Percentiles rank a stretch among this genome's conserved stretches.
These are phyloP conservation scores for Botrytis hyacinthi DNA, from an alignment of 2,329 filamentous ascomycete genomes.

Conservation along the genomic window DNA sequence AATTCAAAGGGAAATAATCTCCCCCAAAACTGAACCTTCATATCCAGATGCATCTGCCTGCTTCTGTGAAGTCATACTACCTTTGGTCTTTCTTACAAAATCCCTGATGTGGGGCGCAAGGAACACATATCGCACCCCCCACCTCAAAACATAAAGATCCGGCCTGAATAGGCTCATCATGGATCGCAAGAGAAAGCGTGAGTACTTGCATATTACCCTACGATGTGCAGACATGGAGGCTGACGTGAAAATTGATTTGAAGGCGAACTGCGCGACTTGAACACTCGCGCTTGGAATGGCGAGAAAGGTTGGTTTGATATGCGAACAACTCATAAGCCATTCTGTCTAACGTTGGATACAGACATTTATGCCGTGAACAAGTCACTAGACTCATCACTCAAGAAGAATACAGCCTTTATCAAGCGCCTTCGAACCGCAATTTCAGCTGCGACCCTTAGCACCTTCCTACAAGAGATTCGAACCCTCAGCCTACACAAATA, in stretches of 20 bases:
- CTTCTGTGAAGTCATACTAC: slow-evolving; percentile 35
- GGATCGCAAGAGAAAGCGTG: slow-evolving; percentile 66
- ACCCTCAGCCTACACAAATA: slow-evolving; percentile 93
- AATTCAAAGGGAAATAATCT: not conserved
- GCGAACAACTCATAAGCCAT: not conserved
- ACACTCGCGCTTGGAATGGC: slow-evolving; percentile 83
- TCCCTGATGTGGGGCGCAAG: slow-evolving; percentile 40
- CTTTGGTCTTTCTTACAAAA: slow-evolving; percentile 38
- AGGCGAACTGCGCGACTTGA: slow-evolving; percentile 91
- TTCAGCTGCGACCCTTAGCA: slow-evolving; percentile 72
- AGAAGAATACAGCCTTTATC: slow-evolving; percentile 98
- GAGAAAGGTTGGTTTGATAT: slow-evolving; percentile 66
- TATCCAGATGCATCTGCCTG: slow-evolving; percentile 41
- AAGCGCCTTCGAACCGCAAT: slow-evolving; percentile 91
- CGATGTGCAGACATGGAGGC: slow-evolving; percentile 19
- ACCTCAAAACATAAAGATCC: slow-evolving; percentile 26
- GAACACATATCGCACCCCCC: slow-evolving; percentile 31
- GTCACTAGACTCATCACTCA: slow-evolving; percentile 89
- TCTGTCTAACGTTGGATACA: slow-evolving; percentile 26
- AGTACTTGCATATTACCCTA: slow-evolving; percentile 31
- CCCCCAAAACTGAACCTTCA: slow-evolving; percentile 6
- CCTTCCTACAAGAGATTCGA: slow-evolving; percentile 86
- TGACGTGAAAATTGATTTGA: slow-evolving; percentile 29
- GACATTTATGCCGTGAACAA: slow-evolving; percentile 54
- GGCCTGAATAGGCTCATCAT: slow-evolving; percentile 42